These are phyloP conservation scores for Vaccinium darrowii DNA, from an alignment of 148 eudicot genomes.

Conservation along the genomic window DNA sequence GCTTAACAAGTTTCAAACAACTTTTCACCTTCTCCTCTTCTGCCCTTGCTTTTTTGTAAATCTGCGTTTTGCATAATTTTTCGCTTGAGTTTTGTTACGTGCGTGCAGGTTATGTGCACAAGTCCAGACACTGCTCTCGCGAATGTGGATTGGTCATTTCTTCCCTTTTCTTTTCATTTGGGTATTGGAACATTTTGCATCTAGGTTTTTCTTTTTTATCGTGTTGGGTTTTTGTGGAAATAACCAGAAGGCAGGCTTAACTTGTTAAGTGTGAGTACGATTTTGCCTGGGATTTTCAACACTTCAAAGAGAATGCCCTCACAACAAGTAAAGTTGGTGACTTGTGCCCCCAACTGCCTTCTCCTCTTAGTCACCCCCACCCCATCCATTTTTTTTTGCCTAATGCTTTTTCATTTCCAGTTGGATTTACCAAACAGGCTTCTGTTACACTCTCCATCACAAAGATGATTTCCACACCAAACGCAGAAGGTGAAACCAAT, in stretches of 20 bases:
- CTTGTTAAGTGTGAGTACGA: neutral
- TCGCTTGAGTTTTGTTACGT: neutral
- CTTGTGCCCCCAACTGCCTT: constrained; percentile 31
- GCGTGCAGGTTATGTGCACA: neutral
- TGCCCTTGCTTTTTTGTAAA: neutral
- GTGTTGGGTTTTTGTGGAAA: neutral
- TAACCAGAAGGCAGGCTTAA: neutral
- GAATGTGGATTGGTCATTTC: neutral
- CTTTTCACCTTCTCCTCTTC: neutral
- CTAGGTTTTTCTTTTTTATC: neutral
- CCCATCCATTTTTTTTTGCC: constrained; percentile 18
- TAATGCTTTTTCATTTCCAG: neutral
- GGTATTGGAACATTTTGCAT: neutral
- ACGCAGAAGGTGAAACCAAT: neutral
- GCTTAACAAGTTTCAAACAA: neutral
- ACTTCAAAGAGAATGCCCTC: neutral
- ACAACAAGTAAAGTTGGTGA: constrained; percentile 36
- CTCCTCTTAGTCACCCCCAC: constrained; percentile 29
- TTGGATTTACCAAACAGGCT: constrained; percentile 31
- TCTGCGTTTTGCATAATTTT: neutral
- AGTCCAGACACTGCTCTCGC: neutral
- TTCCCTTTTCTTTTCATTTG: neutral
- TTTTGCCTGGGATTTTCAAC: neutral
- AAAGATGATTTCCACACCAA: neutral
- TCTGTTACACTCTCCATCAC: neutral